A percentile compares a stretch with the other conserved stretches of the same genome.
Evolutionary conservation across 305 asterid genomes (phyloP).

Genomic region (Fraxinus sp.): DNA sequence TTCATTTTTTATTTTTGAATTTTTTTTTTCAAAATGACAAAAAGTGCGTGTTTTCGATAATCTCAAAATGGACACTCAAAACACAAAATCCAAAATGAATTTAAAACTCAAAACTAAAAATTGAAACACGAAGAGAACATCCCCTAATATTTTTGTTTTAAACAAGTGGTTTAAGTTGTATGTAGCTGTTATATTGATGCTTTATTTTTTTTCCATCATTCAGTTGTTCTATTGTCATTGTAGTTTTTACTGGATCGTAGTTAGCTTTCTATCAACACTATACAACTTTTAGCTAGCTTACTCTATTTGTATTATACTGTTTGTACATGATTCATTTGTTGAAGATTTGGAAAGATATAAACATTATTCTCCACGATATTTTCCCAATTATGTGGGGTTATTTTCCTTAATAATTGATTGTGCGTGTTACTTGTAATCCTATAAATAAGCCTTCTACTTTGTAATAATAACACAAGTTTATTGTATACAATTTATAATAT

Average conservation of each 20-base stretch:
- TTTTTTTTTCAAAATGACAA: no score
- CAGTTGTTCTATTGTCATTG: slow-evolving; percentile 9
- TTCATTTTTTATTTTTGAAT: no score
- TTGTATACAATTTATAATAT: neutral
- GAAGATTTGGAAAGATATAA: neutral
- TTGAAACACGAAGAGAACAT: no score
- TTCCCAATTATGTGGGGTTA: neutral
- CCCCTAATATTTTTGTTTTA: slow-evolving; percentile 11
- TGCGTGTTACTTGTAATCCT: neutral
- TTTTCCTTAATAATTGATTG: neutral
- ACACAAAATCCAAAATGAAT: no score
- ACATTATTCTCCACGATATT: neutral
- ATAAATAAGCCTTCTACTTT: neutral
- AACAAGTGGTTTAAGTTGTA: slow-evolving; percentile 7
- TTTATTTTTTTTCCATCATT: neutral
- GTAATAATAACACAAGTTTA: no score
- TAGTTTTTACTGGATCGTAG: neutral
- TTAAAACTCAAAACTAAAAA: no score
- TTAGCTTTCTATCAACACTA: neutral
- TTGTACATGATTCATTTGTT: neutral
- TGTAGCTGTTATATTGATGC: neutral
- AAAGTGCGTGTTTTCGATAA: no score
- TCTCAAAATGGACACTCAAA: no score
- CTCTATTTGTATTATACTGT: slow-evolving; percentile 6
- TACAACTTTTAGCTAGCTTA: slow-evolving; percentile 16